Evolutionary conservation across 169 alveolate genomes (phyloP).

Genomic region (Babesia bigemina): DNA sequence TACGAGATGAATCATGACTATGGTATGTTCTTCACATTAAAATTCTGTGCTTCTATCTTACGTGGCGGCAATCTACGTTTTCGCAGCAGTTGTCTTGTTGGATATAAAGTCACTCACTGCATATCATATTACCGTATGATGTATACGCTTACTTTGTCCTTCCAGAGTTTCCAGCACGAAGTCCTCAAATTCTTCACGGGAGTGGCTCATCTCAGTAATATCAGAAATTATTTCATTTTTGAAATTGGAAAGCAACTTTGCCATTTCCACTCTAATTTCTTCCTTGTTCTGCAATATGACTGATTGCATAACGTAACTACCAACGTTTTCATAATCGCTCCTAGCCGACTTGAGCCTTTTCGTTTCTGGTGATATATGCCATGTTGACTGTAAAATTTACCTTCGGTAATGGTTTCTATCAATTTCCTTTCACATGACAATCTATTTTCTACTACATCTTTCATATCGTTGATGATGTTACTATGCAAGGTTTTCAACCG

Average conservation of each 20-base stretch:
- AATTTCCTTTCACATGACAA: constrained; percentile 5
- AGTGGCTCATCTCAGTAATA: constrained; percentile 17
- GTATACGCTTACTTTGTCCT: constrained; percentile 24
- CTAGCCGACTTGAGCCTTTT: constrained; percentile 15
- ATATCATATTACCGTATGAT: background rate
- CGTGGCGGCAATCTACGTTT: background rate
- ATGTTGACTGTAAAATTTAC: background rate
- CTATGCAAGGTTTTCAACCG: constrained; percentile 8
- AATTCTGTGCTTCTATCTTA: too few relatives aligned
- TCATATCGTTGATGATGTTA: constrained; percentile 2
- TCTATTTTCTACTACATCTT: background rate
- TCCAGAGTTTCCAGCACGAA: constrained; percentile 45
- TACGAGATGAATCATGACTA: too few relatives aligned
- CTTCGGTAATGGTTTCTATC: constrained; percentile 9
- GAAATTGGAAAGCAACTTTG: constrained; percentile 16
- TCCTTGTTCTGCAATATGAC: constrained; percentile 8
- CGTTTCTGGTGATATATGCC: constrained; percentile 12
- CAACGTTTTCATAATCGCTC: constrained; percentile 7
- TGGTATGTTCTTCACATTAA: too few relatives aligned
- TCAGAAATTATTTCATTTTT: constrained; percentile 3
- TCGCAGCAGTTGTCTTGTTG: background rate
- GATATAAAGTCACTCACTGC: constrained; percentile 45
- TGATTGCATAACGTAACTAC: background rate
- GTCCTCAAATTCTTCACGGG: constrained; percentile 60
- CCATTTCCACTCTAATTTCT: constrained; percentile 8